A percentile compares a stretch with the other conserved stretches of the same genome.
These are phyloP conservation scores for Arachis hypogaea DNA, from an alignment of 306 rosid genomes.

Conservation along the genomic window DNA sequence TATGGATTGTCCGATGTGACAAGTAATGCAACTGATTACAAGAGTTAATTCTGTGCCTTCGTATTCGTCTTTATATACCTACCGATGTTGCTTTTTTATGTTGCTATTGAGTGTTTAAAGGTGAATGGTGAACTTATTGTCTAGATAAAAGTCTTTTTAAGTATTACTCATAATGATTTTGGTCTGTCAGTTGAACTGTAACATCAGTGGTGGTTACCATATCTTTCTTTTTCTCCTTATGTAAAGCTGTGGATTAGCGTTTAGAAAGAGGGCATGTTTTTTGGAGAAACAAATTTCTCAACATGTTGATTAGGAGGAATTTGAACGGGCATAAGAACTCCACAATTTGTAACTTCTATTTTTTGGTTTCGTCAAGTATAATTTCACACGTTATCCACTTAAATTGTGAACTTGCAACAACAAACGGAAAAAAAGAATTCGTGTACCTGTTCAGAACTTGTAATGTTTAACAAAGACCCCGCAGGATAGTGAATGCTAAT, in stretches of 20 bases:
- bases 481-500: too few relatives aligned
- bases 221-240: neutral
- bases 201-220: neutral
- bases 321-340: too few relatives aligned
- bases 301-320: too few relatives aligned
- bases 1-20: slow-evolving; percentile 28
- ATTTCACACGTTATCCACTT: neutral
- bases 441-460: too few relatives aligned
- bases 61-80: slow-evolving; percentile 18
- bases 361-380: too few relatives aligned
- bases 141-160: too few relatives aligned
- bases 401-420: too few relatives aligned
- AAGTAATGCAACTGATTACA: slow-evolving; percentile 24
- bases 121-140: neutral
- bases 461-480: too few relatives aligned
- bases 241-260: neutral
- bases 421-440: too few relatives aligned
- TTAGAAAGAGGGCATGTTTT: neutral
- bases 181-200: neutral
- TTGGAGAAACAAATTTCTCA: neutral
- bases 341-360: too few relatives aligned
- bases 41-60: neutral
- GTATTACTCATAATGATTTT: too few relatives aligned
- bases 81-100: neutral
- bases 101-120: neutral